Evolutionary conservation across 345 rosid genomes (phyloP).

Genomic region (Fremontodendron californicum): DNA sequence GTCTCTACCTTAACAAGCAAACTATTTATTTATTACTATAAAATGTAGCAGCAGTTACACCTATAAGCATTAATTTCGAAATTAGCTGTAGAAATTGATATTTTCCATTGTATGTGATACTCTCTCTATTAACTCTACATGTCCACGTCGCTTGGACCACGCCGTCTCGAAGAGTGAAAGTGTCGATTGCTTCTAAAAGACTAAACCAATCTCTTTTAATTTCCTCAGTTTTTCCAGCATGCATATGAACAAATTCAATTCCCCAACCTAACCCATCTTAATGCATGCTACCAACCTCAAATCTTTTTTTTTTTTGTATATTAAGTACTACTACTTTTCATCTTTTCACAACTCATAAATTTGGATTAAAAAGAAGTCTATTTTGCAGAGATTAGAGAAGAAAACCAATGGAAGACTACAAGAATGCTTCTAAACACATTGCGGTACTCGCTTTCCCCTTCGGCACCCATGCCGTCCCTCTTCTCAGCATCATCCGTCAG

Average conservation of each 20-base stretch:
- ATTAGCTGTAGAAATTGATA: too few species aligned
- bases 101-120: too few species aligned
- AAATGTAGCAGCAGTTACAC: too few species aligned
- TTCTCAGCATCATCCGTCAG: constrained; percentile 25
- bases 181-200: too few species aligned
- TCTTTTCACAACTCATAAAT: not conserved
- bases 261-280: not conserved
- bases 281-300: not conserved
- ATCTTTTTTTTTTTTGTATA: not conserved
- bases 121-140: too few species aligned
- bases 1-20: too few species aligned
- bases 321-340: not conserved
- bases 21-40: too few species aligned
- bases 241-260: not conserved
- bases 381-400: not conserved
- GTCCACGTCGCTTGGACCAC: too few species aligned
- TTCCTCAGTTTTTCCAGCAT: too few species aligned
- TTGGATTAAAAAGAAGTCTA: not conserved
- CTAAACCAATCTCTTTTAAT: too few species aligned
- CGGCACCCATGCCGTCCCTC: constrained; percentile 34
- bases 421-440: constrained; percentile 15
- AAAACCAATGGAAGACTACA: not conserved
- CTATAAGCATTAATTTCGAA: too few species aligned
- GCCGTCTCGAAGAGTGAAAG: too few species aligned
- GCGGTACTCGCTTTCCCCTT: constrained; percentile 44